Conservation (phyloP, 495 filamentous ascomycete genomes). For the Penicillium simplicissimum region DNA sequence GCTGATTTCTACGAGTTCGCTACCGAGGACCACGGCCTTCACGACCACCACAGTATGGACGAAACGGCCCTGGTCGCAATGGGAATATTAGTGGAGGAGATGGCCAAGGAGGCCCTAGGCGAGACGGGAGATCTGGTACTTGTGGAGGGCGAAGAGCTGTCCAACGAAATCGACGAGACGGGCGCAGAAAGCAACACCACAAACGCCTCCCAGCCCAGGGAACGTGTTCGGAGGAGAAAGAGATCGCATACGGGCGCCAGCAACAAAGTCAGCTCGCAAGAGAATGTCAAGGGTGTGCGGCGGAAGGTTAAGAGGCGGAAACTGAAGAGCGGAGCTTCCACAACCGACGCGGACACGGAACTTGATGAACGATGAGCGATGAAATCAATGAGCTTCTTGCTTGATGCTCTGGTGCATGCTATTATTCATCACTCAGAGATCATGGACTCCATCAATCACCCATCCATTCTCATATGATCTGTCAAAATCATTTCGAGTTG, state of each 20-base stretch:
- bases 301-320: slow-evolving; percentile 33
- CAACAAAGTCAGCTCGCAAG: slow-evolving; percentile 25
- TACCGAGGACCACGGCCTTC: slow-evolving; percentile 31
- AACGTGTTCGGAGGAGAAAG: slow-evolving; percentile 12
- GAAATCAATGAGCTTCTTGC: background rate
- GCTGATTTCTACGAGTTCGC: slow-evolving; percentile 66
- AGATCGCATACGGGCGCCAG: slow-evolving; percentile 21
- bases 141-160: slow-evolving; percentile 58
- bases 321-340: slow-evolving; percentile 12
- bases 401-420: background rate
- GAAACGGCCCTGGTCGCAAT: slow-evolving; percentile 81
- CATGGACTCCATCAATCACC: background rate
- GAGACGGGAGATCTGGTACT: slow-evolving; percentile 74
- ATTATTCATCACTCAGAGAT: background rate
- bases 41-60: slow-evolving; percentile 71
- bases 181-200: slow-evolving; percentile 11
- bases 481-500: background rate
- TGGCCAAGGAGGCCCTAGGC: slow-evolving; percentile 61
- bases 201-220: background rate
- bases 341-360: slow-evolving; percentile 33
- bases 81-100: slow-evolving; percentile 81
- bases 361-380: slow-evolving; percentile 18
- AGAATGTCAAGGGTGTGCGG: slow-evolving; percentile 24
- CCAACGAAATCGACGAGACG: slow-evolving; percentile 23
- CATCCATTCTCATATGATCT: background rate